Base-by-base conservation (phyloP, 2,329 filamentous ascomycete species). In the Colletotrichum orchidophilum region DNA sequence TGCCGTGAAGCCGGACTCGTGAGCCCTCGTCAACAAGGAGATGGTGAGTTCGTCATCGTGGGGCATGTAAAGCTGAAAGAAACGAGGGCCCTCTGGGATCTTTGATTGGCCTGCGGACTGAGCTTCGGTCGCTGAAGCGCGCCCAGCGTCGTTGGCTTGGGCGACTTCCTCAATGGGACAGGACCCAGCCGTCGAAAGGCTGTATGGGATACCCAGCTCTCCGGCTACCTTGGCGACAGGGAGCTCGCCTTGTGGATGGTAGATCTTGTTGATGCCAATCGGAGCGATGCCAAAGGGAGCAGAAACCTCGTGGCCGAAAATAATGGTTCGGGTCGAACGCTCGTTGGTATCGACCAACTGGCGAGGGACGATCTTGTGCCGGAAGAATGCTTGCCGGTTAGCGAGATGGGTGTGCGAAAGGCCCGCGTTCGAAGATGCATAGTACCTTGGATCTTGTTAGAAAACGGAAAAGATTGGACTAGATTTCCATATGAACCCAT, bases 221-320 rank as follows among this genome's bases (percentile, higher is more conserved):
- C 84, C 83, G 0, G 89, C 89, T 0, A 89, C 88, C 67, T 85
- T 86, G 11, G 90, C 88, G 1, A 91, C 89, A 0, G 88, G 84
- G 0, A 90, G 76, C 76, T 92, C 90, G 49, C 87, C 90, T 0
- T 80, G 76, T 0, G 85, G 83, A 74, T 92, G 84, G 80, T 91
- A 92, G 74, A 92, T 92, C 72, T 87, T 87, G 81, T 92, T 91
- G 74, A 92, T 91, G 5, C 90, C 90, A 31, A 92, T 87, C 0
- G 90, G 89, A 0, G 90, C 87, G 75, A 92, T 90, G n/a, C 88
- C 89, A 61, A 92, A 87, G 0, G 90, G 90, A 0, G 88, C 89
- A 2, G 85, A 82, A 15, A 89, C 86, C 59, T 84, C 83, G 77
- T 91, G 87, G 15, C 89, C 87, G 77, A 91, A 92, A 71, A 92